Evolutionary conservation across 2,329 filamentous ascomycete genomes (phyloP).

Genomic region (Fusarium camptoceras): DNA sequence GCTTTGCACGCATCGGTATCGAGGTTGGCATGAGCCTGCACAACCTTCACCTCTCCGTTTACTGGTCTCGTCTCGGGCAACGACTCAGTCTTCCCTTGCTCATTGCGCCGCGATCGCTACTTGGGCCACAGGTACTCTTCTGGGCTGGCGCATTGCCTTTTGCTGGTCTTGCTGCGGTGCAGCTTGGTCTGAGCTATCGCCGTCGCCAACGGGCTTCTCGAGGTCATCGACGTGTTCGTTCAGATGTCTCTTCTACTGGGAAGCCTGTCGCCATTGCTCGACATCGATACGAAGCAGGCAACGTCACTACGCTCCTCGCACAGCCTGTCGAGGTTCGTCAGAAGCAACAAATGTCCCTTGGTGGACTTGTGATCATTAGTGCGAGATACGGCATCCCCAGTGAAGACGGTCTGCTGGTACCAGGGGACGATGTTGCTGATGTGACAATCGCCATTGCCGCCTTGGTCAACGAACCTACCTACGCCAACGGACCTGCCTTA

Average conservation of each 20-base stretch:
- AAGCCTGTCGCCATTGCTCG: constrained; percentile 48
- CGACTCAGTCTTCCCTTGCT: constrained; percentile 59
- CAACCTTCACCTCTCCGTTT: constrained; percentile 59
- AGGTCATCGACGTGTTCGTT: constrained; percentile 13
- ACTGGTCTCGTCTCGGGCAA: constrained; percentile 61
- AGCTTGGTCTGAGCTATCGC: constrained; percentile 46
- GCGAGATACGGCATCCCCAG: constrained; percentile 60
- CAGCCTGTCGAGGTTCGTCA: constrained; percentile 55
- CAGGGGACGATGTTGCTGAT: constrained; percentile 60
- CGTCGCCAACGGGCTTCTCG: constrained; percentile 16
- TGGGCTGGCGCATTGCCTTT: constrained; percentile 56
- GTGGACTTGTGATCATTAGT: constrained; percentile 61
- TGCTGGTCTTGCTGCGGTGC: constrained; percentile 53
- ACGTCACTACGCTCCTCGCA: constrained; percentile 57
- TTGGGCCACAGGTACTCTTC: constrained; percentile 51
- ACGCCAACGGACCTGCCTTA: constrained; percentile 46
- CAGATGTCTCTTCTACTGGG: constrained; percentile 15
- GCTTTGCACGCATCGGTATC: constrained; percentile 57
- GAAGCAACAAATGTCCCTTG: constrained; percentile 49
- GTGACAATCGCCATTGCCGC: constrained; percentile 62
- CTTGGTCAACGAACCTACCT: constrained; percentile 53
- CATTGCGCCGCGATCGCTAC: constrained; percentile 49
- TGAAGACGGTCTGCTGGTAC: constrained; percentile 45
- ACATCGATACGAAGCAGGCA: constrained; percentile 59
- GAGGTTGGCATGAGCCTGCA: constrained; percentile 57